Evolutionary conservation across 2,329 filamentous ascomycete species (phyloP).

Genomic region (Pleurostoma richardsiae): DNA sequence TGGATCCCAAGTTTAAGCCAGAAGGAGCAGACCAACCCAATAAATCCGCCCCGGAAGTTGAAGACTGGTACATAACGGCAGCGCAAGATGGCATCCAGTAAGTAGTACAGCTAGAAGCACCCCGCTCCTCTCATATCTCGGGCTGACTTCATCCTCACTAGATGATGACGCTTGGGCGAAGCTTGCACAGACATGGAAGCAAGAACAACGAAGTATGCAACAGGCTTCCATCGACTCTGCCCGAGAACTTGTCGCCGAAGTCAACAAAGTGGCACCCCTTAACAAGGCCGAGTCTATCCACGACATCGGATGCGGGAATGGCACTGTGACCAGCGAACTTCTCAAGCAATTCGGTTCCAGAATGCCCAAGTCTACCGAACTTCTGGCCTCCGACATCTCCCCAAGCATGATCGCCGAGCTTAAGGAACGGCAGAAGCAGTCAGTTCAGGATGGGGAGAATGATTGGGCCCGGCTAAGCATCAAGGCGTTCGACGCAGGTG

Average conservation of each 20-base stretch:
- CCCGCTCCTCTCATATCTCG: neutral
- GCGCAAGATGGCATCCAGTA: too few relatives aligned
- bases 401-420: neutral
- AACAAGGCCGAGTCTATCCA: neutral
- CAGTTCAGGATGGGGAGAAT: neutral
- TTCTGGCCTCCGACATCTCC: slow-evolving; percentile 1
- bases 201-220: neutral
- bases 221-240: neutral
- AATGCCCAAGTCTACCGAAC: neutral
- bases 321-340: neutral
- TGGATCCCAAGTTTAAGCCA: too few relatives aligned
- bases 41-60: too few relatives aligned
- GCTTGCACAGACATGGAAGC: neutral
- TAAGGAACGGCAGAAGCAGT: neutral
- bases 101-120: neutral
- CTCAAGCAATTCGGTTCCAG: neutral
- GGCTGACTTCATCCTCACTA: neutral
- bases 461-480: neutral
- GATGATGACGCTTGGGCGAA: slow-evolving; percentile 6
- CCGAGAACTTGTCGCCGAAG: neutral
- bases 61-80: too few relatives aligned
- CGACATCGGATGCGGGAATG: slow-evolving; percentile 1
- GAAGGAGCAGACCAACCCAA: too few relatives aligned
- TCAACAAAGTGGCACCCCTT: neutral
- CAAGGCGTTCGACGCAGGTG: neutral